A percentile compares a stretch with the other conserved stretches of the same genome.
These are phyloP conservation scores for Cydonia oblonga DNA, from an alignment of 331 rosid genomes.

Conservation along the genomic window DNA sequence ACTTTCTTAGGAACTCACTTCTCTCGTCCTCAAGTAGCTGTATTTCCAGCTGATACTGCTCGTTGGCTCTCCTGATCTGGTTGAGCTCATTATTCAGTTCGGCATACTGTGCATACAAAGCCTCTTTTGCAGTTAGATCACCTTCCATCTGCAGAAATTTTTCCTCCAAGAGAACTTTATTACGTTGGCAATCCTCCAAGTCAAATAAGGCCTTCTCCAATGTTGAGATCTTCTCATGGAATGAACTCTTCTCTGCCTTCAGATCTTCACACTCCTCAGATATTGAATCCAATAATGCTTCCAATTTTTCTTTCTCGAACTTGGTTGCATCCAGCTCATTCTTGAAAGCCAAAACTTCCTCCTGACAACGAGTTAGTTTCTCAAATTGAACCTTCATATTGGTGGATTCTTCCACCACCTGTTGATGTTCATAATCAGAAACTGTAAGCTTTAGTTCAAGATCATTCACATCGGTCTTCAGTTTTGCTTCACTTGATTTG, in stretches of 20 bases:
- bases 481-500: slow-evolving; percentile 47
- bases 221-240: slow-evolving; percentile 27
- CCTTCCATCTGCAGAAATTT: slow-evolving; percentile 44
- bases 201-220: slow-evolving; percentile 41
- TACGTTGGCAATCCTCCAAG: slow-evolving; percentile 48
- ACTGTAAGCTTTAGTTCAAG: slow-evolving; percentile 49
- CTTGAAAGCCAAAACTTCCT: slow-evolving; percentile 37
- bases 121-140: slow-evolving; percentile 30
- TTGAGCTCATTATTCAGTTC: slow-evolving; percentile 36
- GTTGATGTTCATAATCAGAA: slow-evolving; percentile 46
- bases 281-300: slow-evolving; percentile 20
- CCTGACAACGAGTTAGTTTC: slow-evolving; percentile 31
- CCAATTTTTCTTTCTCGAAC: slow-evolving; percentile 51
- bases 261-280: slow-evolving; percentile 51
- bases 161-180: slow-evolving; percentile 42
- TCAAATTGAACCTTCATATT: slow-evolving; percentile 40
- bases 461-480: slow-evolving; percentile 34
- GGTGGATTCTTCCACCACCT: slow-evolving; percentile 38
- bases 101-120: slow-evolving; percentile 21
- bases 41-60: slow-evolving; percentile 42
- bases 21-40: slow-evolving; percentile 61
- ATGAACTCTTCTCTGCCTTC: slow-evolving; percentile 43
- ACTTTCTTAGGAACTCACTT: slow-evolving; percentile 34
- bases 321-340: slow-evolving; percentile 35
- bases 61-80: slow-evolving; percentile 34